phyloP scores from a whole-genome alignment of 129 eudicot genomes.

The Lactuca saligna region DNA sequence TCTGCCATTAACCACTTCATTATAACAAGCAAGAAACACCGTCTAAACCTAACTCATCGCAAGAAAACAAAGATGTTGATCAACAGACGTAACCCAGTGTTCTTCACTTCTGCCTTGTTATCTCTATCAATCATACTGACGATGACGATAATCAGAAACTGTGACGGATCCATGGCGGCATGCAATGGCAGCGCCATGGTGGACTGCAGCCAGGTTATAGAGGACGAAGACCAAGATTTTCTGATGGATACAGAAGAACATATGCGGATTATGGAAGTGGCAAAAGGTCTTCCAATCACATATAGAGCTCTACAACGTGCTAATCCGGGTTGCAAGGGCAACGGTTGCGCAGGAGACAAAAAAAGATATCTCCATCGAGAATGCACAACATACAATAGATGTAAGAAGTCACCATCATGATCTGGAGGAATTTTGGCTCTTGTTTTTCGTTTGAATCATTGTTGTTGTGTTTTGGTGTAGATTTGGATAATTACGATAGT shows the following conservation, averaged over 20 bases:
- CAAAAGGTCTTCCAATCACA: too few relatives aligned
- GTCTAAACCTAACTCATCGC: too few relatives aligned
- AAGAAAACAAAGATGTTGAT: neutral
- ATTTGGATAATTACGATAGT: too few relatives aligned
- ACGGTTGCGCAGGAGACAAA: neutral
- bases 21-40: neutral
- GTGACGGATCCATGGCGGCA: neutral
- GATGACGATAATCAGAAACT: slow-evolving; percentile 11
- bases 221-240: slow-evolving; percentile 24
- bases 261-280: neutral
- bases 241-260: slow-evolving; percentile 21
- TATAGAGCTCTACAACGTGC: neutral
- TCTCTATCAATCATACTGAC: slow-evolving; percentile 3
- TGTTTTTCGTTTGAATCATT: too few relatives aligned
- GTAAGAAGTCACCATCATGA: too few relatives aligned
- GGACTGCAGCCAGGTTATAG: slow-evolving; percentile 1
- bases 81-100: neutral
- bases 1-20: neutral
- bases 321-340: neutral
- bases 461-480: too few relatives aligned
- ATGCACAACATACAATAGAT: too few relatives aligned
- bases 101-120: neutral
- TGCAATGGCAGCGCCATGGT: slow-evolving; percentile 10
- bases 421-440: too few relatives aligned
- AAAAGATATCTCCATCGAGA: too few relatives aligned